phyloP scores from a whole-genome alignment of 2,329 filamentous ascomycete genomes.

The Venturia nashicola region DNA sequence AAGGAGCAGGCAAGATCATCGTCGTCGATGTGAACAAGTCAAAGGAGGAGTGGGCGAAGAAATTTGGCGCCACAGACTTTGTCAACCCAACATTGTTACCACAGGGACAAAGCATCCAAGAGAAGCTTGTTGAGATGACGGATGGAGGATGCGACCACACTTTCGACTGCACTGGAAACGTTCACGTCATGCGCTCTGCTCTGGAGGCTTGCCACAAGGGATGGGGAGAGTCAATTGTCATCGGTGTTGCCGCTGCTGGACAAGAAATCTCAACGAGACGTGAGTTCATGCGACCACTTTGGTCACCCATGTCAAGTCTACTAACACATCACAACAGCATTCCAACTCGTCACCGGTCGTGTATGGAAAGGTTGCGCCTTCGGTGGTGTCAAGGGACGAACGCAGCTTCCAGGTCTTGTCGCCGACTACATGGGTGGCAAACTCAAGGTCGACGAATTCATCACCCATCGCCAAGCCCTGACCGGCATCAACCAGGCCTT shows the following conservation, averaged over 20 bases:
- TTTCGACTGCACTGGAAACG: constrained; percentile 97
- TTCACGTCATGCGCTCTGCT: constrained; percentile 87
- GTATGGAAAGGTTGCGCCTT: constrained; percentile 98
- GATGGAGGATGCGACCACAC: constrained; percentile 98
- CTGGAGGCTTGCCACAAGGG: constrained; percentile 99
- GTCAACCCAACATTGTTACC: constrained; percentile 68
- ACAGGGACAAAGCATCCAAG: constrained; percentile 65
- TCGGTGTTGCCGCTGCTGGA: constrained; percentile 90
- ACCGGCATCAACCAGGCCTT: constrained; percentile 81
- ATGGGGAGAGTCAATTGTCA: constrained; percentile 96
- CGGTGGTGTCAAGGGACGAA: constrained; percentile 93
- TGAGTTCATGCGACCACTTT: constrained; percentile 40
- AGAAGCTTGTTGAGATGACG: constrained; percentile 92
- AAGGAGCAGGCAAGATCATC: constrained; percentile 68
- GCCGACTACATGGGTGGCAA: constrained; percentile 78
- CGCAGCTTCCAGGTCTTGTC: constrained; percentile 78
- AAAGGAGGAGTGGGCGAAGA: constrained; percentile 85
- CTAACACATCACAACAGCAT: constrained; percentile 44
- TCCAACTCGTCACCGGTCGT: constrained; percentile 95
- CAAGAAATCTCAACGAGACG: constrained; percentile 91
- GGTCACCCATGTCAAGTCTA: not conserved
- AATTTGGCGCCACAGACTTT: constrained; percentile 95
- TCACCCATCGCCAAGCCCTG: constrained; percentile 84
- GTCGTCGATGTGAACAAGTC: constrained; percentile 70
- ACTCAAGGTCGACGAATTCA: constrained; percentile 98